Conservation (phyloP, 257 asterid species). For the Petunia secreta region DNA sequence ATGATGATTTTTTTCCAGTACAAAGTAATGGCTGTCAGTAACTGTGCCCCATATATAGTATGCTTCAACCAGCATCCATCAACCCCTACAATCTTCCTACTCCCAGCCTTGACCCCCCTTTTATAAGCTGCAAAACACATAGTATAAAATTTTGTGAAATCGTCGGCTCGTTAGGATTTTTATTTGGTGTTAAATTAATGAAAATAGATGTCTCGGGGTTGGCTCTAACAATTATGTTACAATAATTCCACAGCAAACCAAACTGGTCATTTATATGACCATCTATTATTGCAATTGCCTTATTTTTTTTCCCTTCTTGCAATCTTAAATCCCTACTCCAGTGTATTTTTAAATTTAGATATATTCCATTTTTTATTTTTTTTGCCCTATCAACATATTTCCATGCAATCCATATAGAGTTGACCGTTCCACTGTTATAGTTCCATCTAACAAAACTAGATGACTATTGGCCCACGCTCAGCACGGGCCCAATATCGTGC, state of each 20-base stretch:
- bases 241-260: not conserved
- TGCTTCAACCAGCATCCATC: conserved; percentile 10
- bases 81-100: not conserved
- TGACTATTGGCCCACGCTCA: not conserved
- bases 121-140: not conserved
- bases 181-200: not conserved
- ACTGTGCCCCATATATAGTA: not conserved
- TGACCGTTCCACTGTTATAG: not conserved
- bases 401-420: not conserved
- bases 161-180: not conserved
- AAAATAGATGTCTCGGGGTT: not conserved
- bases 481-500: not conserved
- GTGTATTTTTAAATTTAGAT: not conserved
- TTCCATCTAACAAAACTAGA: not conserved
- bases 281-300: not conserved
- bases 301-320: not conserved
- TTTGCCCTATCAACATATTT: not conserved
- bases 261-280: not conserved
- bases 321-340: not conserved
- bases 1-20: conserved; percentile 27
- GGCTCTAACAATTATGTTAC: not conserved
- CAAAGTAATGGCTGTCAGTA: not conserved
- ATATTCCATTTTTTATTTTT: not conserved
- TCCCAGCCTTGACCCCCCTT: not conserved
- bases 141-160: not conserved